Conservation (phyloP, 352 stramenopile species). For the Globisporangium carolinianum region DNA sequence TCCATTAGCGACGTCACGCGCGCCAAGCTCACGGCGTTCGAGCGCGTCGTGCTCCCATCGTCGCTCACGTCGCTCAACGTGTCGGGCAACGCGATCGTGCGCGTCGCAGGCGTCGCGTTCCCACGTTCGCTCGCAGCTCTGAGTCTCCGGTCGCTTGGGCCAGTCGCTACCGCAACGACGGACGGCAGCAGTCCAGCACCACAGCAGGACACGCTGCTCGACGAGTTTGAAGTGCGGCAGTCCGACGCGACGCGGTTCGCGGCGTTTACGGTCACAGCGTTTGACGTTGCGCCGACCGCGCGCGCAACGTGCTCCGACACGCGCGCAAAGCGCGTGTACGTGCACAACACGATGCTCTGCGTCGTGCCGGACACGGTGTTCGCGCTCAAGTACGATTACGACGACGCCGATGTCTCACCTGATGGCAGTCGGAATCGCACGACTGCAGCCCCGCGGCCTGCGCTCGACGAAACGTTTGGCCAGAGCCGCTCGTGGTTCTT, state of each 20-base stretch:
- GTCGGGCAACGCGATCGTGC: conserved; percentile 27
- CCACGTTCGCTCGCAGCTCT: conserved; percentile 18
- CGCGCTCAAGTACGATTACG: conserved; percentile 22
- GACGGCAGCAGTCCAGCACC: neutral
- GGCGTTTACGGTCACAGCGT: conserved; percentile 1
- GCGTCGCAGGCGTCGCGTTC: conserved; percentile 27
- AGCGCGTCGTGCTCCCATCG: conserved; percentile 28
- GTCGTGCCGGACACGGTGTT: conserved; percentile 32
- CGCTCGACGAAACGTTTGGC: conserved; percentile 16
- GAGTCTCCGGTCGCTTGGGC: conserved; percentile 1
- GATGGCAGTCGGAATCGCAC: neutral
- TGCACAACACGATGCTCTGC: conserved; percentile 37
- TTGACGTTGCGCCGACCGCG: conserved; percentile 7
- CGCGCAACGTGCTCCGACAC: conserved; percentile 22
- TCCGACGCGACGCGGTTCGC: conserved; percentile 23
- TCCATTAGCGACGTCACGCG: conserved; percentile 12
- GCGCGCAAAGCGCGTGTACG: conserved; percentile 18
- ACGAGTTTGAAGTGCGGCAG: conserved; percentile 35
- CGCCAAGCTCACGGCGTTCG: conserved; percentile 18
- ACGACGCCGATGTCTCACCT: neutral
- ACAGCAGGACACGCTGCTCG: conserved; percentile 6
- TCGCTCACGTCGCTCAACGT: conserved; percentile 25
- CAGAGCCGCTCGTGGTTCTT: conserved; percentile 29
- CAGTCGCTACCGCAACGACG: no score
- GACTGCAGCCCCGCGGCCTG: neutral